Base-by-base conservation (phyloP, 1,284 basidiomycete species). In the Schizopora paradoxa region DNA sequence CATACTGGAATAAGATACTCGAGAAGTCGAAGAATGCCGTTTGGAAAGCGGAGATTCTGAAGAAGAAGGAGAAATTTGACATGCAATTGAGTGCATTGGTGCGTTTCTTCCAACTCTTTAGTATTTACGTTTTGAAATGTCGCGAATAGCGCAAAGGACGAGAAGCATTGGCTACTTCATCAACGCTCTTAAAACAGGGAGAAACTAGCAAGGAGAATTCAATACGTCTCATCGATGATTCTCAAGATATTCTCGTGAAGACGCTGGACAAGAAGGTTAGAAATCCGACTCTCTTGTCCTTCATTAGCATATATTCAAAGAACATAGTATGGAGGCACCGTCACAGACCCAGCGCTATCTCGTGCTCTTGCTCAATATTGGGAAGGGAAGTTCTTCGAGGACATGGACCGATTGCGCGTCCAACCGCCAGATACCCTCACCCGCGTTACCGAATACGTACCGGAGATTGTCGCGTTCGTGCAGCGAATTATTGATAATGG, bases 361-460 rank as follows among this genome's bases (percentile, higher is more conserved):
- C 84, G 91, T 40, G 73, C 79, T 16, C 75, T 96, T 4, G 86
- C 96, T 1, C 77, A 89, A 6, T 84, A 85, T 62, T 98, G 94
- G 94, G 96, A 99, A 66, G 70, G 68, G 23, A 76, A 80, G 44
- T 99, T 91, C 70, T 95, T 97, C 69, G 72, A 84, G 35, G 94
- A 98, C 61, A 99, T 99, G 96, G 70, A 72, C 25, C 81, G 85
- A 11, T 75, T 99, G 22, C 80, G 79, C 51, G 89, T 99, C 41
- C 82, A 87, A 48, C 80, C 85, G 26, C 94, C 96, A 13, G 91
- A 94, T 62, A 91, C 82, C 1, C 68, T 98, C 45, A 99, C 96
- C 2, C 83, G 96, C 31, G 96, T 99, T 11, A 95, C 92, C 13
- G 96, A 99, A 65, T 99, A 93, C 65, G 86, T 99, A 10, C 91